Evolutionary conservation across 2,329 filamentous ascomycete species (phyloP), one percentile per base, ranked within the genome.

Genomic region (Sporothrix schenckii): DNA sequence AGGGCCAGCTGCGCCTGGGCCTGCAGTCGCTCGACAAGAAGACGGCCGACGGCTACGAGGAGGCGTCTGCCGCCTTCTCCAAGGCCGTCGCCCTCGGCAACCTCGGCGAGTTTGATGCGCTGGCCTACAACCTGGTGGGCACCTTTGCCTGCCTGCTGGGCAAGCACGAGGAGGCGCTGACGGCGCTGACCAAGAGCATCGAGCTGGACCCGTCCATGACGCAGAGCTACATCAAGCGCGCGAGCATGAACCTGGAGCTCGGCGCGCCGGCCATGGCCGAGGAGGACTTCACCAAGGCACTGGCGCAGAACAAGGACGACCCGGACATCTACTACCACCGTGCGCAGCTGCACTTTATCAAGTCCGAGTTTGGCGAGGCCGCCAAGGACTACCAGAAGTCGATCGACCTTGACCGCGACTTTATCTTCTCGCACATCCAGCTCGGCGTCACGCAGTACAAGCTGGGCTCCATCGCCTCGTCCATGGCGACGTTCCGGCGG

Each of bases 381-480:
- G 94, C 95, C 72, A 97, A 96, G 84, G 95, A 99, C 83, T 99
- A 99, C 84, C 95, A 99, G 81, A 97, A 97, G 83, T 98, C 95
- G 2, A 99, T 99, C 77, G 95, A 99, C 77, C 87, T 99, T 41
- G 95, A 99, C 84, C 88, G 89, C 76, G 90, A 92, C 75, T 99
- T 99, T 82, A 99, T 99, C 83, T 99, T 97, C 87, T 98, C 94
- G 9, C 95, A 99, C 83, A 99, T 99, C 77, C 95, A 99, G 82
- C 92, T 99, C 56, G 95, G 95, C 80, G 95, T 99, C 68, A 99
- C 95, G 66, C 95, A 99, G 82, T 99, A 99, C 86, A 99, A 99
- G 89, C 96, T 98, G 91, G 95, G 95, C 75, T 97, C 93, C 41
- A 92, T 99, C 71, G 95, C 95, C 9, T 97, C 94, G 10, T 97